Percentiles rank a stretch among this genome's conserved stretches.
Evolutionary conservation across 2,329 filamentous ascomycete species (phyloP).

Genomic region (Fusarium globosum): DNA sequence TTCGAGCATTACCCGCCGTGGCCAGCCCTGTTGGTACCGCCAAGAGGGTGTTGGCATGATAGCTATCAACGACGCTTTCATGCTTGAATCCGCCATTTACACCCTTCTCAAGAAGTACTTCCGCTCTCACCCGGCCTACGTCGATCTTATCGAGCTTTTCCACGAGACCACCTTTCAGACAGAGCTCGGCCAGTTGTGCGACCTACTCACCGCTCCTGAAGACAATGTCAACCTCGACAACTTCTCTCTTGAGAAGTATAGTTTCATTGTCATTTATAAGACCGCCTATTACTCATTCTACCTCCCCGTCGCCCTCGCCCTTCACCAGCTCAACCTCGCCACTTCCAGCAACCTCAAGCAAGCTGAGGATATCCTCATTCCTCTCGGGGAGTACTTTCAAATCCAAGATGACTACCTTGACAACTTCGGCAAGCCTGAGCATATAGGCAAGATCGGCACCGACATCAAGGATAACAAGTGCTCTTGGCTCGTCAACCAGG

Average conservation of each 20-base stretch:
- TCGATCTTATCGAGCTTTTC: slow-evolving; percentile 95
- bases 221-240: slow-evolving; percentile 92
- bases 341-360: slow-evolving; percentile 90
- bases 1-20: slow-evolving; percentile 90
- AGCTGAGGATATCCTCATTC: slow-evolving; percentile 91
- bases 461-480: slow-evolving; percentile 99
- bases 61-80: slow-evolving; percentile 98
- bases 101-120: slow-evolving; percentile 93
- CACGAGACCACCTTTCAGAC: slow-evolving; percentile 95
- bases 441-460: slow-evolving; percentile 98
- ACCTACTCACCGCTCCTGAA: slow-evolving; percentile 95
- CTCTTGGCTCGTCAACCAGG: slow-evolving; percentile 97
- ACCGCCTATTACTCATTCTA: slow-evolving; percentile 99
- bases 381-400: slow-evolving; percentile 99
- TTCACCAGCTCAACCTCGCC: slow-evolving; percentile 86
- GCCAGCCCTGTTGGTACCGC: slow-evolving; percentile 96
- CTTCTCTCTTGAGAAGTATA: slow-evolving; percentile 95
- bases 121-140: slow-evolving; percentile 84
- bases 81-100: slow-evolving; percentile 94
- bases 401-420: slow-evolving; percentile 99
- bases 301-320: slow-evolving; percentile 90
- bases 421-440: slow-evolving; percentile 91
- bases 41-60: slow-evolving; percentile 91
- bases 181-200: slow-evolving; percentile 93
- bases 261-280: slow-evolving; percentile 99